Conservation (phyloP, 257 asterid genomes). For the Catharanthus roseus region DNA sequence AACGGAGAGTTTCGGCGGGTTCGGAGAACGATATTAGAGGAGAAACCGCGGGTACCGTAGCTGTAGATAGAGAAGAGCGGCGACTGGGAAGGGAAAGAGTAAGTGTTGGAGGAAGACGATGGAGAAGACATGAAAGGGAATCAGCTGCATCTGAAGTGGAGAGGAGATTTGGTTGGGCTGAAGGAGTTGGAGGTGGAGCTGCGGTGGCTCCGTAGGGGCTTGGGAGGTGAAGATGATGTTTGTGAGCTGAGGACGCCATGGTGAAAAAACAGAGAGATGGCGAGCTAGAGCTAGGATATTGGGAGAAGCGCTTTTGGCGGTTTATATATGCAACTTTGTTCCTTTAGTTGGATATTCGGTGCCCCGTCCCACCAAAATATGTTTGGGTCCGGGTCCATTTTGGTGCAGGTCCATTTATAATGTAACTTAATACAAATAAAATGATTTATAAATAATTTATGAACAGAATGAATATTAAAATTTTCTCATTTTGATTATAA, state of each 20-base stretch:
- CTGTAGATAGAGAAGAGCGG: constrained; percentile 16
- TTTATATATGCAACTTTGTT: neutral
- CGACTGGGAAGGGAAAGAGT: constrained; percentile 42
- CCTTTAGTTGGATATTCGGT: neutral
- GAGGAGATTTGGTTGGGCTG: constrained; percentile 28
- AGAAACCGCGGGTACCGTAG: constrained; percentile 28
- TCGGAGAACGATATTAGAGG: constrained; percentile 45
- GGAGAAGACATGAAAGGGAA: constrained; percentile 51
- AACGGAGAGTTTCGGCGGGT: constrained; percentile 21
- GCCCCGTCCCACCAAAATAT: too few relatives aligned
- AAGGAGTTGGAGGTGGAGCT: constrained; percentile 82
- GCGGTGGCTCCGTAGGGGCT: constrained; percentile 36
- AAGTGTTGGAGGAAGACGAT: constrained; percentile 57
- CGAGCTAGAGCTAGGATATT: neutral
- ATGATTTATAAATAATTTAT: too few relatives aligned
- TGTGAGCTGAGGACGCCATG: constrained; percentile 48
- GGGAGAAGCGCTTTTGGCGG: neutral
- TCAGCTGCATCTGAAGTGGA: constrained; percentile 34
- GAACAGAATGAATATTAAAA: too few relatives aligned
- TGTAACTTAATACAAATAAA: too few relatives aligned
- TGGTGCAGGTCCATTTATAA: too few relatives aligned
- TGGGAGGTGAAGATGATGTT: constrained; percentile 36
- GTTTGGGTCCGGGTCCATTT: too few relatives aligned
- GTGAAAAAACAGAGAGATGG: neutral
- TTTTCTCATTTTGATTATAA: too few relatives aligned